Conservation (phyloP, 2,329 filamentous ascomycete genomes). For the Calonectria hongkongensis region DNA sequence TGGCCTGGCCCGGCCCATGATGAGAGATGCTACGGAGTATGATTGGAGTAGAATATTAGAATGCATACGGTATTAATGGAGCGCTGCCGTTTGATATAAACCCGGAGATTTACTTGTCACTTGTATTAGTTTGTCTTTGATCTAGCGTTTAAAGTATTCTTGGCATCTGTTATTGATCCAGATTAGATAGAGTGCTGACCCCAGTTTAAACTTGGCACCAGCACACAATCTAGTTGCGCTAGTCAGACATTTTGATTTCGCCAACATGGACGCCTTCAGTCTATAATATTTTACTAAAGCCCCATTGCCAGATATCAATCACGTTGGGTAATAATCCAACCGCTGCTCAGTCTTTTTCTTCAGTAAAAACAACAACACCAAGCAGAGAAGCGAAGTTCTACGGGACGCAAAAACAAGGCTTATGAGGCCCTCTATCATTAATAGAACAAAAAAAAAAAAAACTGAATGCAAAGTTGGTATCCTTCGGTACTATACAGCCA, state of each 20-base stretch:
- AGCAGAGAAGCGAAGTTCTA: background rate
- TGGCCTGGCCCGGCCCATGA: background rate
- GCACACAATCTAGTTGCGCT: constrained; percentile 1
- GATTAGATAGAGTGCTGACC: constrained; percentile 23
- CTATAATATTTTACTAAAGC: background rate
- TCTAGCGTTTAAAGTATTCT: constrained; percentile 18
- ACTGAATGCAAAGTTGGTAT: constrained; percentile 52
- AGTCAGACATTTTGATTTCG: constrained; percentile 15
- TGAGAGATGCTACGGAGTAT: constrained; percentile 10
- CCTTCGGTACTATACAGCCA: constrained; percentile 47
- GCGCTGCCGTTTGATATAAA: constrained; percentile 17
- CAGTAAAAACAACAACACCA: background rate
- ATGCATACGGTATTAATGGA: constrained; percentile 28
- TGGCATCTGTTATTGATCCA: constrained; percentile 5
- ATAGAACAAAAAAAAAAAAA: constrained; percentile 40
- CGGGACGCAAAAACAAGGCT: background rate
- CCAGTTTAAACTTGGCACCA: background rate
- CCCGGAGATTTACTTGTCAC: constrained; percentile 2
- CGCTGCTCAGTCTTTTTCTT: constrained; percentile 10
- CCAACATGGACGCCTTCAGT: background rate
- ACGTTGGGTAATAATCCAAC: background rate
- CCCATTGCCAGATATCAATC: background rate
- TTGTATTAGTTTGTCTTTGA: constrained; percentile 10
- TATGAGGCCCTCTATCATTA: constrained; percentile 46
- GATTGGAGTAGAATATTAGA: constrained; percentile 29